Evolutionary conservation across 495 filamentous ascomycete species (phyloP), one percentile per base, ranked within the genome.

Genomic region (Penicillium bialowiezense): DNA sequence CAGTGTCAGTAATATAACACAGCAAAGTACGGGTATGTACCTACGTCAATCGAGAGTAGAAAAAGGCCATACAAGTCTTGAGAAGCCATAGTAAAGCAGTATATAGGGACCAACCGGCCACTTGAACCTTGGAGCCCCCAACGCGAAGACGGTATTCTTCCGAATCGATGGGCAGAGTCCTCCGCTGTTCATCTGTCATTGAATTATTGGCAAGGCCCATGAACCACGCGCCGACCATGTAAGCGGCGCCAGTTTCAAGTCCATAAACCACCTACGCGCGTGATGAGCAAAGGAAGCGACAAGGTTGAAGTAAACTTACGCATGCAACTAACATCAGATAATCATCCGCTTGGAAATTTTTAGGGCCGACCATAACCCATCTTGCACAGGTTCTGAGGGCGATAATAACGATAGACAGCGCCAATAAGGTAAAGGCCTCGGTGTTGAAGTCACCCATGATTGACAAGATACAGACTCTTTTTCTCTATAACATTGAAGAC

Each of bases 11-110:
- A 23, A 44, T 32, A 36, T 41, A 6, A 12, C 13, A 12, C 39
- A n/a, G 3, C 7, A 26, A 9, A 12, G 34, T 36, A 48, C 19
- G 7, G 18, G 5, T 29, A 36, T 33, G 18, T 36, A 53, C 71
- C 63, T 64, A 81, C 79, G 80, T 85, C 28, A 86, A 68, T 48
- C 81, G 69, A n/a, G 75, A 70, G 51, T 82, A 86, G 50, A 85
- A 84, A 17, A 77, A 62, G 23, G 74, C 72, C 72, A 84, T 76
- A 56, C 78, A 77, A 0, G 76, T 63, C 58, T 86, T 86, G 47
- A 86, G 41, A 24, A 70, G 53, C 80, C 80, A 86, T 8, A 86
- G 54, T 14, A 83, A 50, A 12, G 76, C 67, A 0, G 75, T 79
- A 44, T 84, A 85, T 1, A 77, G 52, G 9, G 75, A 78, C 81